phyloP scores from a whole-genome alignment of 1,284 basidiomycete genomes.

The Rhodofomes roseus region DNA sequence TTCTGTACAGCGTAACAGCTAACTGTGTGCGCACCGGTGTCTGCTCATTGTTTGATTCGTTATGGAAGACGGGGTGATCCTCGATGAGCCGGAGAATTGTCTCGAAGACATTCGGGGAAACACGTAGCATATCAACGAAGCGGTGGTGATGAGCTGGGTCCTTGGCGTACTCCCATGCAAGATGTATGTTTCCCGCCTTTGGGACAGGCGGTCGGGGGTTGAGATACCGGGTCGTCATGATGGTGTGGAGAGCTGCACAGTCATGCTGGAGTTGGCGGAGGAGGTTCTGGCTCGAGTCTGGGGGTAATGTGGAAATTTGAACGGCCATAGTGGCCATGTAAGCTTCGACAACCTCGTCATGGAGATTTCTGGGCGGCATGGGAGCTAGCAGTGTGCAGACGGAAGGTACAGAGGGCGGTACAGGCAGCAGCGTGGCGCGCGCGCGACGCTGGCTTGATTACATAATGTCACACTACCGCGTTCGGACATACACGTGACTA shows the following conservation, averaged over 20 bases:
- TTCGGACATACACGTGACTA: neutral
- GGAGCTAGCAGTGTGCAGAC: neutral
- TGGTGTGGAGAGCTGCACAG: neutral
- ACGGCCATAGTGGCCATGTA: neutral
- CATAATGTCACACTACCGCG: neutral
- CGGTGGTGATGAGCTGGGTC: constrained; percentile 34
- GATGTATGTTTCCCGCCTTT: neutral
- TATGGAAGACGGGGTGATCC: constrained; percentile 8
- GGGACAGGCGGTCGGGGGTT: neutral
- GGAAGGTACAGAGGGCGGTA: neutral
- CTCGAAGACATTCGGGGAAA: constrained; percentile 29
- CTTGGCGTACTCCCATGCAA: constrained; percentile 28
- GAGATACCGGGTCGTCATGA: neutral
- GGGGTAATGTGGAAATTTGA: neutral
- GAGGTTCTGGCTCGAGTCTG: neutral
- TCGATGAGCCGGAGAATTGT: constrained; percentile 30
- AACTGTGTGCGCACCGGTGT: constrained; percentile 32
- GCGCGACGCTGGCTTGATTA: neutral
- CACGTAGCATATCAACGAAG: constrained; percentile 30
- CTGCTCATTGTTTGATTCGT: constrained; percentile 15
- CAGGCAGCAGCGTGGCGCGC: neutral
- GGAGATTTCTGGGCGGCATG: neutral
- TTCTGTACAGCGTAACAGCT: constrained; percentile 31
- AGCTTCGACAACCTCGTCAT: neutral
- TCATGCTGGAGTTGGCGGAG: neutral